These are phyloP conservation scores for Lactarius pseudohatsudake DNA, from an alignment of 768 basidiomycete genomes.

Conservation along the genomic window DNA sequence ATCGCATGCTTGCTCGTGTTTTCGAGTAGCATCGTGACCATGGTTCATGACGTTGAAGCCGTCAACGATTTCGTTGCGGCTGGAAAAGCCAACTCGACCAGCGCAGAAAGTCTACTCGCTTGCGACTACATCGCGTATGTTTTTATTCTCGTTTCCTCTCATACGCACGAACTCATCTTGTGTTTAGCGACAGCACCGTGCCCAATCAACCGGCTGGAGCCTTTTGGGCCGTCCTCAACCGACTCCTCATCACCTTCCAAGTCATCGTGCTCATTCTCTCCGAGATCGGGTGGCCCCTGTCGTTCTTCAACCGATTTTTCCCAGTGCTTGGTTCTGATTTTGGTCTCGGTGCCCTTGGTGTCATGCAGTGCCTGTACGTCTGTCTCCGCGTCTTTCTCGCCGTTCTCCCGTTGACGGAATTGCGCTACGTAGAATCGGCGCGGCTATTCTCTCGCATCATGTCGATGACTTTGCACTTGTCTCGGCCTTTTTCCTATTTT, in stretches of 20 bases:
- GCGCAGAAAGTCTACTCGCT: constrained; percentile 11
- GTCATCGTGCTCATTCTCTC: constrained; percentile 76
- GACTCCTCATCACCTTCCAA: constrained; percentile 85
- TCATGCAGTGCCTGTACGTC: constrained; percentile 81
- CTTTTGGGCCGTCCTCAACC: constrained; percentile 89
- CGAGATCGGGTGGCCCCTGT: constrained; percentile 77
- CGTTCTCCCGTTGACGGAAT: constrained; percentile 7
- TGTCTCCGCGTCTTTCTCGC: neutral
- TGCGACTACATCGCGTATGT: constrained; percentile 25
- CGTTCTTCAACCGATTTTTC: constrained; percentile 81
- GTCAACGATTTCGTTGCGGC: constrained; percentile 23
- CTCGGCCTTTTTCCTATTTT: constrained; percentile 88
- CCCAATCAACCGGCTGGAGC: constrained; percentile 88
- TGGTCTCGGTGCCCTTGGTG: constrained; percentile 82
- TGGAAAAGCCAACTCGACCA: constrained; percentile 24
- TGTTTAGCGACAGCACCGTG: constrained; percentile 68
- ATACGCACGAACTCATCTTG: neutral
- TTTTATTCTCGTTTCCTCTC: neutral
- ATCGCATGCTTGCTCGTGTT: constrained; percentile 28
- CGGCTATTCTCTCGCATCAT: constrained; percentile 54
- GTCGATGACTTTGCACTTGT: constrained; percentile 89
- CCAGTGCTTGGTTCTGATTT: constrained; percentile 83
- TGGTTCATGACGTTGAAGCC: constrained; percentile 29
- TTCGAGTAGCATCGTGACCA: constrained; percentile 27
- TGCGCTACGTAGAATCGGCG: constrained; percentile 41